Evolutionary conservation across 2,329 filamentous ascomycete species (phyloP).

Genomic region (Shiraia sp.): DNA sequence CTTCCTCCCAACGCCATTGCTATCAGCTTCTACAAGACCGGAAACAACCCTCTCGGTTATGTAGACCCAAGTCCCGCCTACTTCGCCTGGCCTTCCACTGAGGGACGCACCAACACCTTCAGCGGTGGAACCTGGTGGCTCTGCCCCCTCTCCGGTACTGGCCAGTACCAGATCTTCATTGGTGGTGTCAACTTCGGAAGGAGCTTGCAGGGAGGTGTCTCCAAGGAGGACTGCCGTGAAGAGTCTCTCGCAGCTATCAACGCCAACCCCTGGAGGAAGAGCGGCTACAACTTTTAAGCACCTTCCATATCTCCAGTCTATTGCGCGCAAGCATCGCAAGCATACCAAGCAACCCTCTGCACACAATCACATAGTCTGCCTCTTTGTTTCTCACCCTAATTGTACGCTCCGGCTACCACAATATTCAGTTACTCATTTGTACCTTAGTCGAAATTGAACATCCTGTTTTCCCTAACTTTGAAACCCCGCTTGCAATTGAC

Average conservation of each 20-base stretch:
- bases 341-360: background rate
- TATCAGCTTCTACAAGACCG: slow-evolving; percentile 29
- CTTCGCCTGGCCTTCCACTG: slow-evolving; percentile 33
- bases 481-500: background rate
- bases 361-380: too few species aligned
- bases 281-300: background rate
- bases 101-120: slow-evolving; percentile 12
- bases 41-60: slow-evolving; percentile 29
- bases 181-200: slow-evolving; percentile 25
- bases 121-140: slow-evolving; percentile 17
- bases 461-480: slow-evolving; percentile 1
- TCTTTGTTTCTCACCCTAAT: slow-evolving; percentile 7
- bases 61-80: slow-evolving; percentile 27
- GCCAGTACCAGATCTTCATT: slow-evolving; percentile 35
- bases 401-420: slow-evolving; percentile 8
- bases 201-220: slow-evolving; percentile 15
- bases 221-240: slow-evolving; percentile 10
- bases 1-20: slow-evolving; percentile 28
- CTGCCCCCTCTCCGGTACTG: slow-evolving; percentile 24
- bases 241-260: slow-evolving; percentile 22
- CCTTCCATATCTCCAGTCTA: background rate
- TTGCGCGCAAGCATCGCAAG: background rate
- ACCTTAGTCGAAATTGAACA: slow-evolving; percentile 17
- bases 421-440: slow-evolving; percentile 12
- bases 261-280: slow-evolving; percentile 17